Percentiles rank a stretch among this genome's conserved stretches.
These are phyloP conservation scores for Alternaria angustiovoidea DNA, from an alignment of 2,329 filamentous ascomycete genomes.

Conservation along the genomic window DNA sequence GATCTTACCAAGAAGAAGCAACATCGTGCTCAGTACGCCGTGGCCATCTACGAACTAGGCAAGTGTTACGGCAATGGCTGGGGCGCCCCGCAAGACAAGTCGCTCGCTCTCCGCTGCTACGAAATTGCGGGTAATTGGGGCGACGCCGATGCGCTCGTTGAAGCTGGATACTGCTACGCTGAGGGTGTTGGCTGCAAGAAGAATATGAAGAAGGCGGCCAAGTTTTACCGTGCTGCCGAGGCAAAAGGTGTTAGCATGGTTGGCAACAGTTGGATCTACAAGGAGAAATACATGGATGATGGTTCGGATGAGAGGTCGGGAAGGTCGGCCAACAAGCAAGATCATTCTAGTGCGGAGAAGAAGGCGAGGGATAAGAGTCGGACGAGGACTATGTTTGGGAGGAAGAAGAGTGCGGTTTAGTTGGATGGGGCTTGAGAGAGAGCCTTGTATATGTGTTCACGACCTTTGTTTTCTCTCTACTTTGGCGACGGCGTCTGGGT, in stretches of 20 bases:
- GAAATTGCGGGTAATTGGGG: conserved; percentile 97
- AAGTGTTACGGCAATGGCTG: conserved; percentile 98
- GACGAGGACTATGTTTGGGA: conserved; percentile 75
- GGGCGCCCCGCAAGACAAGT: conserved; percentile 93
- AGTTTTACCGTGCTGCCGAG: conserved; percentile 88
- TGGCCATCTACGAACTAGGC: conserved; percentile 95
- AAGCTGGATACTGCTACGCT: conserved; percentile 95
- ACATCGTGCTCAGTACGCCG: conserved; percentile 89
- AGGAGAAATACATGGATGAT: conserved; percentile 83
- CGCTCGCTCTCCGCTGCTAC: conserved; percentile 87
- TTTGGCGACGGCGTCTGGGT: too few relatives aligned
- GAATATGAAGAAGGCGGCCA: conserved; percentile 91
- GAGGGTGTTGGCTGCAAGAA: conserved; percentile 95
- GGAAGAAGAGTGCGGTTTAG: conserved; percentile 59
- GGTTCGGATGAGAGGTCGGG: conserved; percentile 53
- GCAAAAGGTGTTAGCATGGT: conserved; percentile 96
- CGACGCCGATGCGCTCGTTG: conserved; percentile 90
- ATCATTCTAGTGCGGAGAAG: conserved; percentile 55
- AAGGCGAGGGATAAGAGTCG: conserved; percentile 79
- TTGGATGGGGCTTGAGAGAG: neutral
- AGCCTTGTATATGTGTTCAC: conserved; percentile 44
- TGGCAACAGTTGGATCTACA: conserved; percentile 99
- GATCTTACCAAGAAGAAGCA: conserved; percentile 78
- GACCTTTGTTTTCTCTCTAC: conserved; percentile 32
- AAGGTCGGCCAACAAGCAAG: conserved; percentile 41